These are phyloP conservation scores for Tieghemostelium lacteum DNA, from an alignment of 78 protist species.

Conservation along the genomic window DNA sequence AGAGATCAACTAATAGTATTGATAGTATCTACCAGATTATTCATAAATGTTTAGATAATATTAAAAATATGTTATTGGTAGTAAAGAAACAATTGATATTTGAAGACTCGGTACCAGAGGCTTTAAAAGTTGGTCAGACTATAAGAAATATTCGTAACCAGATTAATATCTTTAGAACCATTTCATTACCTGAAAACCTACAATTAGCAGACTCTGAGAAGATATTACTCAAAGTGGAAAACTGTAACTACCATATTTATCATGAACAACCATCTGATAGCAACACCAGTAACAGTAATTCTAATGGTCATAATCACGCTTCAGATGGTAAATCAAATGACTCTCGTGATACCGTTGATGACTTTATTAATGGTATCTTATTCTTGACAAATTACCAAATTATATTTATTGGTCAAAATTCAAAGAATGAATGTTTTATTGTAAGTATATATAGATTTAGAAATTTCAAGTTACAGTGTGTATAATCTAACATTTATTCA, in stretches of 20 bases:
- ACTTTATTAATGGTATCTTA: slow-evolving; percentile 26
- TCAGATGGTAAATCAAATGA: background rate
- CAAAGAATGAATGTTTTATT: slow-evolving; percentile 12
- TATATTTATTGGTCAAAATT: slow-evolving; percentile 28
- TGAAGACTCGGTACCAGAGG: background rate
- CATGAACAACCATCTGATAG: slow-evolving; percentile 17
- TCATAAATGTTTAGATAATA: slow-evolving; percentile 57
- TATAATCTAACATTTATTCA: too few relatives aligned
- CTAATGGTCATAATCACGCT: background rate
- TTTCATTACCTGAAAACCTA: slow-evolving; percentile 51
- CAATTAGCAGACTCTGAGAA: slow-evolving; percentile 51
- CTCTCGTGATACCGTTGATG: slow-evolving; percentile 21
- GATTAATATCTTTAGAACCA: slow-evolving; percentile 55
- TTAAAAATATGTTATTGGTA: slow-evolving; percentile 19
- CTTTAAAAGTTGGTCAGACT: slow-evolving; percentile 34
- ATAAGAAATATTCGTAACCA: slow-evolving; percentile 73
- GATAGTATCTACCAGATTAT: slow-evolving; percentile 40
- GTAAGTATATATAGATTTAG: slow-evolving; percentile 5
- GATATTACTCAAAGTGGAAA: slow-evolving; percentile 47
- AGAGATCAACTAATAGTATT: slow-evolving; percentile 50
- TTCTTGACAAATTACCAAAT: slow-evolving; percentile 61
- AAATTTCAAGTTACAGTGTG: too few relatives aligned
- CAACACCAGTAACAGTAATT: background rate
- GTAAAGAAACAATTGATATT: slow-evolving; percentile 35
- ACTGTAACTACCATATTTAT: slow-evolving; percentile 44